A percentile compares a stretch with the other conserved stretches of the same genome.
These are phyloP conservation scores for Boletus rubropictus DNA, from an alignment of 768 basidiomycete genomes.

Conservation along the genomic window DNA sequence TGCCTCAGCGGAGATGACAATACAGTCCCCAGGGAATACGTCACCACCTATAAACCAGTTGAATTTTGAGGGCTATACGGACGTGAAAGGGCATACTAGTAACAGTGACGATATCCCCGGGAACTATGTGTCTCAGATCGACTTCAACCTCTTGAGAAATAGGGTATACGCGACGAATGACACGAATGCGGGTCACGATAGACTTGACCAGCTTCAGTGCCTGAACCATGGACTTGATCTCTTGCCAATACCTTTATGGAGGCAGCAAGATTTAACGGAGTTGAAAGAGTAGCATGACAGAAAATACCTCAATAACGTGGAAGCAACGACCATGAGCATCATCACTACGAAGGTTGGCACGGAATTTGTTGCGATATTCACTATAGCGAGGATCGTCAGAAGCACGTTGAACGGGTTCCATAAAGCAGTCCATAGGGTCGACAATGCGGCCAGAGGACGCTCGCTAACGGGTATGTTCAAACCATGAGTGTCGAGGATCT, in stretches of 20 bases:
- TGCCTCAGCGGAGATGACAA: slow-evolving; percentile 32
- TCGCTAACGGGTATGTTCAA: slow-evolving; percentile 28
- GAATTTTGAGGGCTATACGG: background rate
- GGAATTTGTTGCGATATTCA: slow-evolving; percentile 32
- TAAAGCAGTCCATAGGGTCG: slow-evolving; percentile 29
- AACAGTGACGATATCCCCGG: slow-evolving; percentile 29
- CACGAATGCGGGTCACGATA: slow-evolving; percentile 30
- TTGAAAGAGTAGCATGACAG: background rate
- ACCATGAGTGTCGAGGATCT: slow-evolving; percentile 21
- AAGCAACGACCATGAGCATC: slow-evolving; percentile 33
- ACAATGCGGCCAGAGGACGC: slow-evolving; percentile 27
- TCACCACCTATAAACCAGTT: slow-evolving; percentile 23
- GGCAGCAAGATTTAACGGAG: background rate
- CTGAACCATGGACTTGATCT: slow-evolving; percentile 31
- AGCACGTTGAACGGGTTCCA: slow-evolving; percentile 34
- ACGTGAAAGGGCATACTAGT: slow-evolving; percentile 20
- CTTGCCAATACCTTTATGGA: slow-evolving; percentile 28
- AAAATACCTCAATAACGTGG: slow-evolving; percentile 28
- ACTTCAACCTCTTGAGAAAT: slow-evolving; percentile 25
- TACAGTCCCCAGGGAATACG: slow-evolving; percentile 34
- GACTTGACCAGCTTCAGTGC: slow-evolving; percentile 31
- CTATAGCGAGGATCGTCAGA: slow-evolving; percentile 25
- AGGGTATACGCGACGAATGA: slow-evolving; percentile 24
- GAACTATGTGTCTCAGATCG: slow-evolving; percentile 29
- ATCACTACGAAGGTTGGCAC: slow-evolving; percentile 31